Evolutionary conservation across 192 early-diverging fungal genomes (phyloP).

Genomic region (Podila clonocystis): DNA sequence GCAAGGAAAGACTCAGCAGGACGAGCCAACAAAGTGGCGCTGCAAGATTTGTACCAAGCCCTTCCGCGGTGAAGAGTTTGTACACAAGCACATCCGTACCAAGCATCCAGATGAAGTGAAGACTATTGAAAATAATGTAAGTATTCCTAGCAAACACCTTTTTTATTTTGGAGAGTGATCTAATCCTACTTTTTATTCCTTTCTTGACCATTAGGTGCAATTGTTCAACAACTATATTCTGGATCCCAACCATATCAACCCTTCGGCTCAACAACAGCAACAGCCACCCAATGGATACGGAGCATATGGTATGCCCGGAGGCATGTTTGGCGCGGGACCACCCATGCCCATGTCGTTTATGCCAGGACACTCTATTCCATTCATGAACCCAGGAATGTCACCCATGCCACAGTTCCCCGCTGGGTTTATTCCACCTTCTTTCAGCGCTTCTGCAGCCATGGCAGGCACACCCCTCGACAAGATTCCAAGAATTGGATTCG

Average conservation of each 20-base stretch:
- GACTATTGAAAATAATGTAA: conserved; percentile 66
- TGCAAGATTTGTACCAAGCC: conserved; percentile 93
- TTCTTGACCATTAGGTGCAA: conserved; percentile 43
- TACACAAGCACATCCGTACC: conserved; percentile 90
- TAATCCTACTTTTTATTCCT: neutral
- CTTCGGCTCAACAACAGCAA: conserved; percentile 46
- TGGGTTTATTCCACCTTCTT: conserved; percentile 39
- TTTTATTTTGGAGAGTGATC: too few species aligned
- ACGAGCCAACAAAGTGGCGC: conserved; percentile 86
- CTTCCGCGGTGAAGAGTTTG: conserved; percentile 94
- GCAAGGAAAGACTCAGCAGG: conserved; percentile 58
- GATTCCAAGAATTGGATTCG: conserved; percentile 71
- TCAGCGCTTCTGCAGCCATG: conserved; percentile 47
- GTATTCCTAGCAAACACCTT: neutral
- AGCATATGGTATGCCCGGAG: conserved; percentile 22
- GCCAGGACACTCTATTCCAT: conserved; percentile 41
- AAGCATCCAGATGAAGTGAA: conserved; percentile 88
- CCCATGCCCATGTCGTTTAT: conserved; percentile 52
- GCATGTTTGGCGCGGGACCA: conserved; percentile 28
- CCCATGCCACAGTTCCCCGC: conserved; percentile 36
- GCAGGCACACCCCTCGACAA: conserved; percentile 63
- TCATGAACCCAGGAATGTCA: conserved; percentile 33
- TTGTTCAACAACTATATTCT: conserved; percentile 91
- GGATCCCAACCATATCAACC: conserved; percentile 83
- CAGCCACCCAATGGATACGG: conserved; percentile 31